phyloP scores from a whole-genome alignment of 768 basidiomycete species.

The Mycena crocata region DNA sequence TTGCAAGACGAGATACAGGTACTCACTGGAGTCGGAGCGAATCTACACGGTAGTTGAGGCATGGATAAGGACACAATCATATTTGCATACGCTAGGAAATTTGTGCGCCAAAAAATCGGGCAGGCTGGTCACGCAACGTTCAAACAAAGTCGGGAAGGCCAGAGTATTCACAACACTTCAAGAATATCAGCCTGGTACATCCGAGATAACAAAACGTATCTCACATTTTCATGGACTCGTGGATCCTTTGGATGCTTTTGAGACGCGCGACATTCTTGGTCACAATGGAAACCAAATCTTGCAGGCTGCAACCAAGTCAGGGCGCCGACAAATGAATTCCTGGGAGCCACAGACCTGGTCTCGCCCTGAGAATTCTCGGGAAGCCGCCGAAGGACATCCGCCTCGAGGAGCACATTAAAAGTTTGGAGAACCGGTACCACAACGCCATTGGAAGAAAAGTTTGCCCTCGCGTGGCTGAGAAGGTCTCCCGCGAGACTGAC shows the following conservation, averaged over 20 bases:
- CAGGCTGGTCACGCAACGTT: constrained; percentile 58
- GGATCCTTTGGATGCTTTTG: constrained; percentile 87
- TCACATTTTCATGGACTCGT: constrained; percentile 88
- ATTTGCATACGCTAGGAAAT: constrained; percentile 77
- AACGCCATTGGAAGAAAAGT: constrained; percentile 72
- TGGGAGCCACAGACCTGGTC: constrained; percentile 57
- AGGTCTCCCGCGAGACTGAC: constrained; percentile 69
- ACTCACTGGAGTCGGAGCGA: constrained; percentile 84
- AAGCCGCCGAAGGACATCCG: constrained; percentile 66
- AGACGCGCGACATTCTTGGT: constrained; percentile 73
- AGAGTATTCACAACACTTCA: constrained; percentile 76
- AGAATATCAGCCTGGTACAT: constrained; percentile 15
- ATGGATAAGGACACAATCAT: constrained; percentile 28
- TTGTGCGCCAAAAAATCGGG: constrained; percentile 77
- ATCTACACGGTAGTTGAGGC: constrained; percentile 59
- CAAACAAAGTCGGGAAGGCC: constrained; percentile 58
- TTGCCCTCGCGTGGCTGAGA: constrained; percentile 60
- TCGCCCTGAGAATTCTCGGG: constrained; percentile 58
- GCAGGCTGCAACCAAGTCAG: constrained; percentile 55
- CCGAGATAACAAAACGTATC: constrained; percentile 24
- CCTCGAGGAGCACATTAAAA: constrained; percentile 78
- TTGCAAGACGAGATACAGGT: constrained; percentile 83
- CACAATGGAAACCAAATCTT: constrained; percentile 64
- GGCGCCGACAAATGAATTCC: background rate
- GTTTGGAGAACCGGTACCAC: constrained; percentile 88